A percentile compares a stretch with the other conserved stretches of the same genome.
phyloP scores from a whole-genome alignment of 2,329 filamentous ascomycete species.

The Tolypocladium album region DNA sequence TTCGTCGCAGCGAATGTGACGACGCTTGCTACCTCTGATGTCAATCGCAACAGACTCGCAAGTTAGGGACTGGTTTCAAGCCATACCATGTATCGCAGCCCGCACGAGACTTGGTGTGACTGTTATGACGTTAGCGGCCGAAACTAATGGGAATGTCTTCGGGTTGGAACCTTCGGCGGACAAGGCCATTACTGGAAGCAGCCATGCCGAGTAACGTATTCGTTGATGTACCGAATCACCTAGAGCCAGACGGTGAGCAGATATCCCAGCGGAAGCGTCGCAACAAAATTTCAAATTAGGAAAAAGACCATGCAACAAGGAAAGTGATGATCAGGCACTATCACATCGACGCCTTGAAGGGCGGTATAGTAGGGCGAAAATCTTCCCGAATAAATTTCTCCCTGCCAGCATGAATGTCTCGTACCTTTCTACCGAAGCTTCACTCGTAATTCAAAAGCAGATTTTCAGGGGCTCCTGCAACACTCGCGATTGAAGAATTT shows the following conservation, averaged over 20 bases:
- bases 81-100: conserved; percentile 83
- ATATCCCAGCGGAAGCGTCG: too few relatives aligned
- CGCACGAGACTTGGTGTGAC: conserved; percentile 98
- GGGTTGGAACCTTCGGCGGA: background rate
- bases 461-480: too few relatives aligned
- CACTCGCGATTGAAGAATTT: too few relatives aligned
- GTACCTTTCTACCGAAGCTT: too few relatives aligned
- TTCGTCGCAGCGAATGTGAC: conserved; percentile 96
- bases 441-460: too few relatives aligned
- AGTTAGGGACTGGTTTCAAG: background rate
- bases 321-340: too few relatives aligned
- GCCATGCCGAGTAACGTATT: background rate
- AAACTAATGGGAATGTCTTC: background rate
- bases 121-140: conserved; percentile 21
- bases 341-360: too few relatives aligned
- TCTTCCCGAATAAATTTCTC: too few relatives aligned
- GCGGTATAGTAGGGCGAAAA: too few relatives aligned
- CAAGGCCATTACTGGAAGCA: background rate
- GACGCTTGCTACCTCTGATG: conserved; percentile 53
- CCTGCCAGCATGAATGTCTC: too few relatives aligned
- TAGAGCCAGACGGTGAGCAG: background rate
- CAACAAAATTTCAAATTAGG: too few relatives aligned
- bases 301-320: too few relatives aligned
- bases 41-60: background rate
- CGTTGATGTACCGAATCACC: background rate